These are phyloP conservation scores for Dichomitus squalens DNA, from an alignment of 1,284 basidiomycete species.

Conservation along the genomic window DNA sequence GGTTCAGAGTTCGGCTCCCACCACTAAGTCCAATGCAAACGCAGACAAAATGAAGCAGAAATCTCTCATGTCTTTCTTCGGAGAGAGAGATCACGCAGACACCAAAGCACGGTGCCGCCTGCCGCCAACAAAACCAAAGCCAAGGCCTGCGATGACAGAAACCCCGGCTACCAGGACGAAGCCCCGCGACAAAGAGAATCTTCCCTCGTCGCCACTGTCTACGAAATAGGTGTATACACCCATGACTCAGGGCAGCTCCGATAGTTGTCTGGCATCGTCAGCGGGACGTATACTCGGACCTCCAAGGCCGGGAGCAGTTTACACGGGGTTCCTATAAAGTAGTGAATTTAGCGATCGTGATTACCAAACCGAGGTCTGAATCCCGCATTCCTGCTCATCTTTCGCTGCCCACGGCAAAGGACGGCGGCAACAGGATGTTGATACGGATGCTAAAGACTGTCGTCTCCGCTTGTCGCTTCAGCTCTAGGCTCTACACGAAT, in stretches of 20 bases:
- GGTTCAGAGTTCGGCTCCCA: no score
- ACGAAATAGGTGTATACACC: slow-evolving; percentile 29
- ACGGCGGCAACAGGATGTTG: no score
- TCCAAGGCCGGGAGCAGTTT: slow-evolving; percentile 52
- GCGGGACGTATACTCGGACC: slow-evolving; percentile 45
- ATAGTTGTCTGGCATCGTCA: slow-evolving; percentile 30
- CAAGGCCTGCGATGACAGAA: slow-evolving; percentile 20
- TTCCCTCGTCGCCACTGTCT: slow-evolving; percentile 23
- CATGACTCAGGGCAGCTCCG: slow-evolving; percentile 29
- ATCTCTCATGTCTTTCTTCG: slow-evolving; percentile 71
- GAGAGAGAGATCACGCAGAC: slow-evolving; percentile 40
- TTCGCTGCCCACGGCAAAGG: no score
- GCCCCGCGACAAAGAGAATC: slow-evolving; percentile 4
- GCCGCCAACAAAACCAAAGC: slow-evolving; percentile 27
- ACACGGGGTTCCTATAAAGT: no score
- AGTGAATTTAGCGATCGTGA: no score
- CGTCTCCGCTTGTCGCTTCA: no score
- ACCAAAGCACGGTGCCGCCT: slow-evolving; percentile 26
- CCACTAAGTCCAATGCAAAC: neutral
- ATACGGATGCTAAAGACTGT: no score
- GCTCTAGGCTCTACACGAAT: no score
- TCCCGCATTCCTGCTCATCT: no score
- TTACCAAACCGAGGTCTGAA: no score
- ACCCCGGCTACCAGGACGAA: slow-evolving; percentile 24
- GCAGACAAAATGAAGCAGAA: slow-evolving; percentile 66